Percentiles rank a stretch among this genome's conserved stretches.
Evolutionary conservation across 192 early-diverging fungal species (phyloP).

Genomic region (Backusella westeae): DNA sequence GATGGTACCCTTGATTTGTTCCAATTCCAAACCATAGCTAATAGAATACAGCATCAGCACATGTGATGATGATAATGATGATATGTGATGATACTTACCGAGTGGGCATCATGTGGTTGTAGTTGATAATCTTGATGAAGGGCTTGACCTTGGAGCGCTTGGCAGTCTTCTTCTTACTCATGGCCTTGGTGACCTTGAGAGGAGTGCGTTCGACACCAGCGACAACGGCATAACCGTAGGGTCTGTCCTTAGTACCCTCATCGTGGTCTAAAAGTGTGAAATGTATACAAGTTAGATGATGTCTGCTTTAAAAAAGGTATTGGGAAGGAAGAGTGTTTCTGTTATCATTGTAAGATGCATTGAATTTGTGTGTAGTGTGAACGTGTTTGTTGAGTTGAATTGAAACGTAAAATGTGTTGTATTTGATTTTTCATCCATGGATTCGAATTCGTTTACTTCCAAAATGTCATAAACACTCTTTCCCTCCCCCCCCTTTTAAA

Average conservation of each 20-base stretch:
- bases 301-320: too few species aligned
- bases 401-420: not conserved
- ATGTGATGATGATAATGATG: too few species aligned
- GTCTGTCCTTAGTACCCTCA: conserved; percentile 96
- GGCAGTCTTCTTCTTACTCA: conserved; percentile 94
- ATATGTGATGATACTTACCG: conserved; percentile 48
- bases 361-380: too few species aligned
- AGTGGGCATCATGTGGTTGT: conserved; percentile 99
- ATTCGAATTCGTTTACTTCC: not conserved
- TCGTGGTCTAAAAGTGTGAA: conserved; percentile 56
- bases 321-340: too few species aligned
- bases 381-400: not conserved
- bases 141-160: conserved; percentile 98
- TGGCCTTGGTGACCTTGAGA: conserved; percentile 93
- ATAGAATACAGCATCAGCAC: conserved; percentile 21
- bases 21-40: conserved; percentile 92
- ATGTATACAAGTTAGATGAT: too few species aligned
- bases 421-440: not conserved
- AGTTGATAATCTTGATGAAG: conserved; percentile 98
- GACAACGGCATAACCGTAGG: conserved; percentile 97
- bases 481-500: conserved; percentile 21
- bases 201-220: conserved; percentile 98
- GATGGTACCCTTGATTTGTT: conserved; percentile 85
- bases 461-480: conserved; percentile 25
- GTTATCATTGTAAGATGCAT: too few species aligned